Base-by-base conservation (phyloP, 768 basidiomycete species). In the Suillus clintonianus region DNA sequence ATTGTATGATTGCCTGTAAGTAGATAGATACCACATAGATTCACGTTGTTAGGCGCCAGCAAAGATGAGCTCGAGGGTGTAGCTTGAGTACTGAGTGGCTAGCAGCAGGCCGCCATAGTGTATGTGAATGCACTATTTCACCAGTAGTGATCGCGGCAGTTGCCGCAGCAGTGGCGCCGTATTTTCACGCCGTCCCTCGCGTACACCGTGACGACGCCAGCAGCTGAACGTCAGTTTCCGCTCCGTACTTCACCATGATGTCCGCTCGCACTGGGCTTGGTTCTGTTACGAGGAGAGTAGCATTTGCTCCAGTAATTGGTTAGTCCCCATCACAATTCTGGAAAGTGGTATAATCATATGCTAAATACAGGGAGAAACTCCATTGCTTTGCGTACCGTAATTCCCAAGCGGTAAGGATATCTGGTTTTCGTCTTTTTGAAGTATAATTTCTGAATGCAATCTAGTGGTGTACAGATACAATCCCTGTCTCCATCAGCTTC, bases 401-500 rank as follows among this genome's bases (percentile, higher is more conserved):
- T 83, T 62, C 74, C 71, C 57, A 83, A 75, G 75, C 80, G 84
- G 86, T 84, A 67, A 22, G 34, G 13, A 37, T n/a, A n/a, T n/a
- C n/a, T 39, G 47, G 13, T 53, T 62, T 71, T 70, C 60, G 41
- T 6, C 13, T 36, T 34, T 41, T 19, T 45, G 27, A 61, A 48
- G 6, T 14, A 5, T 48, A 3, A 48, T 65, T 8, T 22, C 43
- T 60, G 9, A 66, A 41, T 17, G 68, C 48, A 32, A 32, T 27
- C 30, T 47, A 89, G 90, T 60, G 70, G 77, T 37, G 74, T 92
- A 17, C 86, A 92, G 70, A 89, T 87, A 0, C 76, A 90, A 71
- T 89, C 91, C 0, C 67, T 91, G 3, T 81, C 89, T 1, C 82
- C 90, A 1, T 81, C 88, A 0, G 83, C 86, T 0, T 78, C 81